phyloP scores from a whole-genome alignment of 2,329 filamentous ascomycete genomes.

The Endoconidiophora polonica region DNA sequence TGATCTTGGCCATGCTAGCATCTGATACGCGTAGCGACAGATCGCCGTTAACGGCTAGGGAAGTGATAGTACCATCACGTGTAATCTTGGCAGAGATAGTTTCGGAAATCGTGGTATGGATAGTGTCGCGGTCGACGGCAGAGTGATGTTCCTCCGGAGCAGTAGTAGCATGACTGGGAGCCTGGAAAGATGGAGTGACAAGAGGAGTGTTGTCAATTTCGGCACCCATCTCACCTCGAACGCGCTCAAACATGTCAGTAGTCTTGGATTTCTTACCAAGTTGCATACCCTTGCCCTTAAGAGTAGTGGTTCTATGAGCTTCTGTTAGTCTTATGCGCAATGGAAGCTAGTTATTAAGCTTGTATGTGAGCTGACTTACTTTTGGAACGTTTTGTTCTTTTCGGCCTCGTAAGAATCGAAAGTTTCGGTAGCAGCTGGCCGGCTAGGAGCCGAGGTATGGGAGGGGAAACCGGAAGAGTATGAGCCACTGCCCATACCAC shows the following conservation, averaged over 20 bases:
- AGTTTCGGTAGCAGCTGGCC: conserved; percentile 54
- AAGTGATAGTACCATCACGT: conserved; percentile 72
- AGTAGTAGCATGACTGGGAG: conserved; percentile 29
- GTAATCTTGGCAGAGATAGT: conserved; percentile 80
- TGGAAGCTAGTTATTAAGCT: conserved; percentile 5
- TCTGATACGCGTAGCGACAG: conserved; percentile 83
- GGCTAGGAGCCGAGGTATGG: conserved; percentile 31
- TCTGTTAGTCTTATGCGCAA: conserved; percentile 6
- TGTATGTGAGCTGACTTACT: conserved; percentile 32
- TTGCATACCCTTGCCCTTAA: conserved; percentile 96
- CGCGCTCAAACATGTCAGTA: conserved; percentile 91
- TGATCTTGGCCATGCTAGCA: conserved; percentile 76
- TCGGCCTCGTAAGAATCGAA: conserved; percentile 94
- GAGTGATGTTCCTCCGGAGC: conserved; percentile 40
- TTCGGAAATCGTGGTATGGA: conserved; percentile 79
- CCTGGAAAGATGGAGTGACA: conserved; percentile 38
- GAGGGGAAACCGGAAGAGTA: conserved; percentile 37
- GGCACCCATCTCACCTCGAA: conserved; percentile 77
- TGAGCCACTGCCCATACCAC: conserved; percentile 28
- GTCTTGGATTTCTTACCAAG: conserved; percentile 97
- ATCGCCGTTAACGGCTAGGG: conserved; percentile 79
- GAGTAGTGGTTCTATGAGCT: conserved; percentile 36
- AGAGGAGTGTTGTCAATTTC: conserved; percentile 66
- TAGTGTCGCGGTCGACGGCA: conserved; percentile 61
- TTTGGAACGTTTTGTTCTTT: conserved; percentile 82